A percentile compares a stretch with the other conserved stretches of the same genome.
Conservation (phyloP, 2,329 filamentous ascomycete genomes). For the Penicillium olsonii region DNA sequence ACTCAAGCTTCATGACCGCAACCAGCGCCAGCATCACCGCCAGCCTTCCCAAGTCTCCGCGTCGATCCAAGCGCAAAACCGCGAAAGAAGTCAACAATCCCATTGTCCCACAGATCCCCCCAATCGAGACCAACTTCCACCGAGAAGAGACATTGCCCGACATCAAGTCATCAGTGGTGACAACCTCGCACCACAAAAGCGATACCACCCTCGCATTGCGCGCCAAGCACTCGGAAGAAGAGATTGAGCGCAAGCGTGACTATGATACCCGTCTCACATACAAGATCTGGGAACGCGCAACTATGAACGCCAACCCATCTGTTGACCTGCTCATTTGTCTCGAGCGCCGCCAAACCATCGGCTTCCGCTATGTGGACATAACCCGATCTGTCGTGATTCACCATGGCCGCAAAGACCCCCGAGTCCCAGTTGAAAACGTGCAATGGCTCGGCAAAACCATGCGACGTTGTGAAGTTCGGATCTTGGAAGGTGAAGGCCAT, state of each 20-base stretch:
- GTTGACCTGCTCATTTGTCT: constrained; percentile 91
- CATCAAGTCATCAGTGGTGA: constrained; percentile 19
- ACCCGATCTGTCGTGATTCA: constrained; percentile 89
- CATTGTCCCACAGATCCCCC: constrained; percentile 50
- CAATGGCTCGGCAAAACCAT: constrained; percentile 93
- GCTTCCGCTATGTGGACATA: constrained; percentile 96
- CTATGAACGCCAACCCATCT: constrained; percentile 86
- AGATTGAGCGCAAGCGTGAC: constrained; percentile 41
- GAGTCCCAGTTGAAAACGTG: constrained; percentile 93
- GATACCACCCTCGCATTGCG: constrained; percentile 25
- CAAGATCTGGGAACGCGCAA: constrained; percentile 91
- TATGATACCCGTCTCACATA: constrained; percentile 89
- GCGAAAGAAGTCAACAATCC: constrained; percentile 46
- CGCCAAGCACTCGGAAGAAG: constrained; percentile 26
- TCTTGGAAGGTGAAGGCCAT: constrained; percentile 89
- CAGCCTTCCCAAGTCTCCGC: constrained; percentile 68
- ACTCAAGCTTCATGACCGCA: constrained; percentile 91
- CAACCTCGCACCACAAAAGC: constrained; percentile 19
- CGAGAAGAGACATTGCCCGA: constrained; percentile 16
- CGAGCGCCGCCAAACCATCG: constrained; percentile 86
- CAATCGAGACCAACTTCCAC: constrained; percentile 20
- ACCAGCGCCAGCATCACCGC: constrained; percentile 84
- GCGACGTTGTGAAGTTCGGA: constrained; percentile 85
- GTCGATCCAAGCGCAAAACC: constrained; percentile 62
- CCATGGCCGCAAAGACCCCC: constrained; percentile 84